phyloP scores from a whole-genome alignment of 257 asterid species.

The Solanum stenotomum region DNA sequence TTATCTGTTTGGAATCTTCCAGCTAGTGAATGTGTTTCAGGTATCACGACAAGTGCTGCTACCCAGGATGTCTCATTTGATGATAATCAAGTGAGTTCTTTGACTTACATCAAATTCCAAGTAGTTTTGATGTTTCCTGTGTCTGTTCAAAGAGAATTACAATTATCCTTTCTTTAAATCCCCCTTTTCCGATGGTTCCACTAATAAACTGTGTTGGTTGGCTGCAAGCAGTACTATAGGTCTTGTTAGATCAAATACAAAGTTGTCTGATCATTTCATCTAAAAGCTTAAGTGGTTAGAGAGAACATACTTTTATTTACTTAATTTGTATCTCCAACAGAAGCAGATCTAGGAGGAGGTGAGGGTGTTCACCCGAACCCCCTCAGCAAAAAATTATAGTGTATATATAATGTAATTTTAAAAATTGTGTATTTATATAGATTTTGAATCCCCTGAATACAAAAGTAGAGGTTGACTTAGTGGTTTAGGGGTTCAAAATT shows the following conservation, averaged over 20 bases:
- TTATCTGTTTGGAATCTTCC: constrained; percentile 89
- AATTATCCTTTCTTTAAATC: neutral
- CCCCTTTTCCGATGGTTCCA: neutral
- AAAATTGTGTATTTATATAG: neutral
- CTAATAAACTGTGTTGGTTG: neutral
- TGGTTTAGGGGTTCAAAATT: neutral
- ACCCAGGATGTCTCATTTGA: constrained; percentile 72
- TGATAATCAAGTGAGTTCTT: constrained; percentile 61
- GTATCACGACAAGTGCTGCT: constrained; percentile 37
- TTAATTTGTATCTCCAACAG: neutral
- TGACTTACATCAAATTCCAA: neutral
- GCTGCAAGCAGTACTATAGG: neutral
- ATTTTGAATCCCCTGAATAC: neutral
- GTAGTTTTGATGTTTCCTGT: neutral
- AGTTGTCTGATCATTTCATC: neutral
- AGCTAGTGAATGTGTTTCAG: constrained; percentile 70
- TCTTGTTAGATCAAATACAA: neutral
- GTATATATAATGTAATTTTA: neutral
- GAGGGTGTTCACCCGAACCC: neutral
- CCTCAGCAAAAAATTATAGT: neutral
- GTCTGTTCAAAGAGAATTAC: constrained; percentile 4
- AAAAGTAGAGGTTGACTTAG: neutral
- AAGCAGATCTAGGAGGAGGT: neutral
- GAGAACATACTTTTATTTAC: neutral
- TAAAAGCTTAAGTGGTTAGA: neutral